Conservation (phyloP, 148 eudicot genomes). For the Cornus suecica region DNA sequence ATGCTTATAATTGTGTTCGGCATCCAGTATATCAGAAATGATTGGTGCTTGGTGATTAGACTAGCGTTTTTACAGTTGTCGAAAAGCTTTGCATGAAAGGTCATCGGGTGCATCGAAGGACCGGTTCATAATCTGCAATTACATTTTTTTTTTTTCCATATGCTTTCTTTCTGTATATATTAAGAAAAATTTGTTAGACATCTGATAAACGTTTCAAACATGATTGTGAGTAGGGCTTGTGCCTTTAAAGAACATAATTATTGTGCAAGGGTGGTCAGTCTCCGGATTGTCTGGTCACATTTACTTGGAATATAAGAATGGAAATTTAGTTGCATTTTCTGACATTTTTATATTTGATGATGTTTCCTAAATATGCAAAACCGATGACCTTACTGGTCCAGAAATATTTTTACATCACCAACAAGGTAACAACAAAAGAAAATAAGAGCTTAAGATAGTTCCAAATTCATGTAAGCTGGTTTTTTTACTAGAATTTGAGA, state of each 20-base stretch:
- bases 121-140: background rate
- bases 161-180: background rate
- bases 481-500: too few species aligned
- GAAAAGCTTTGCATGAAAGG: background rate
- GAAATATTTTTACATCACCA: too few species aligned
- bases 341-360: too few species aligned
- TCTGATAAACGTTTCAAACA: background rate
- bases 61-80: too few species aligned
- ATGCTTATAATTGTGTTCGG: background rate
- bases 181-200: background rate
- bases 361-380: too few species aligned
- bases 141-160: background rate
- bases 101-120: background rate
- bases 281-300: background rate
- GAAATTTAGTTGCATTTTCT: background rate
- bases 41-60: background rate
- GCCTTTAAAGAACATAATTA: background rate
- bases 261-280: background rate
- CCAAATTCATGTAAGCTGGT: too few species aligned
- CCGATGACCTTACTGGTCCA: too few species aligned
- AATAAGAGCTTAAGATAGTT: too few species aligned
- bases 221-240: background rate
- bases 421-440: too few species aligned
- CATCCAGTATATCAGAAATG: background rate
- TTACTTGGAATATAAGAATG: background rate